Conservation (phyloP, 2,329 filamentous ascomycete genomes). For the Aspergillus spinulosporus region DNA sequence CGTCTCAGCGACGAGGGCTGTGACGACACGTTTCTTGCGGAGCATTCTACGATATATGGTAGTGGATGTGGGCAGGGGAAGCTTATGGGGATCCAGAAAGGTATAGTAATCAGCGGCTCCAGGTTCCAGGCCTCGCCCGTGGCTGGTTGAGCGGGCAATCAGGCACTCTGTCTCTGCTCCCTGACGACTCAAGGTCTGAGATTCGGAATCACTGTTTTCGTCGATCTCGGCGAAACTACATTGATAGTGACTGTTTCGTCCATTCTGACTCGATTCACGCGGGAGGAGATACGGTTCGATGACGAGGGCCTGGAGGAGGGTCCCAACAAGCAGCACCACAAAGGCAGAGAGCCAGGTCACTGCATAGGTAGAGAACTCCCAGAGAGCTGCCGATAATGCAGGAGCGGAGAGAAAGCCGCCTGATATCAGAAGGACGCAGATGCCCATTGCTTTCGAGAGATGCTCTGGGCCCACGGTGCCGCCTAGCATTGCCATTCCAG, state of each 20-base stretch:
- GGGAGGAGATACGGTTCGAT: not conserved
- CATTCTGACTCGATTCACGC: no score
- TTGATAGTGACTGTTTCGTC: no score
- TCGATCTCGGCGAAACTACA: no score
- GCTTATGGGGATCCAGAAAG: no score
- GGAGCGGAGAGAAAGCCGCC: not conserved
- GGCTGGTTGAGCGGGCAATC: no score
- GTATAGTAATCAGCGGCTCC: no score
- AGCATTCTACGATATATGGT: not conserved
- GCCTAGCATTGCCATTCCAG: not conserved
- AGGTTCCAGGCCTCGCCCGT: no score
- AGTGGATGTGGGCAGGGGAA: no score
- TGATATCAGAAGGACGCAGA: not conserved
- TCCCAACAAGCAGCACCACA: not conserved
- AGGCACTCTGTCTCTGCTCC: no score
- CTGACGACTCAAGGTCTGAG: no score
- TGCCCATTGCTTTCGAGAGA: not conserved
- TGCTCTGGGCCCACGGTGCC: not conserved
- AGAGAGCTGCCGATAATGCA: not conserved
- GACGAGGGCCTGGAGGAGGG: not conserved
- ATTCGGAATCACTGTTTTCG: no score
- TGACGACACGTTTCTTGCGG: not conserved
- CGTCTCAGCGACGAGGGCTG: not conserved
- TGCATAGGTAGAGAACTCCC: not conserved
- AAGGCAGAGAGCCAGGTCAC: conserved; percentile 1